These are phyloP conservation scores for Phytophthora agathidicida DNA, from an alignment of 352 stramenopile species.

Conservation along the genomic window DNA sequence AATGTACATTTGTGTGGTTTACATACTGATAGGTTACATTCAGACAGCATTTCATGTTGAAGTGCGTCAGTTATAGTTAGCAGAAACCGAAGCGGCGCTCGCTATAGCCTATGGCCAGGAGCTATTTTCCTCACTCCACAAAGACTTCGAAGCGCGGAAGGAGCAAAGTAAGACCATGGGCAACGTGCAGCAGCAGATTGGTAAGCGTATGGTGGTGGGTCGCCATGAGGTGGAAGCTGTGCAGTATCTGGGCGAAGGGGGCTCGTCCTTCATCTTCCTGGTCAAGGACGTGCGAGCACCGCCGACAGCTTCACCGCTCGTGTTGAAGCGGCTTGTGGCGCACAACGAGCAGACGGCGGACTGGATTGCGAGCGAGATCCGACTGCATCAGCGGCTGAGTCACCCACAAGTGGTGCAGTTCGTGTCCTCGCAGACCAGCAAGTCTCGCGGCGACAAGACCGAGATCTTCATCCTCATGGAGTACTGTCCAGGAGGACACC, in stretches of 20 bases:
- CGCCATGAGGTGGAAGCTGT: conserved; percentile 69
- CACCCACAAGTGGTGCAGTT: conserved; percentile 78
- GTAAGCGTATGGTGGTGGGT: conserved; percentile 65
- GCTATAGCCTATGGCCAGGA: no score
- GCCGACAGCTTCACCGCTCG: conserved; percentile 43
- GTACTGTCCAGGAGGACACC: conserved; percentile 93
- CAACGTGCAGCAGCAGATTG: conserved; percentile 84
- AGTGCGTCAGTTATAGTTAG: conserved; percentile 18
- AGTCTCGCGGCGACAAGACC: conserved; percentile 46
- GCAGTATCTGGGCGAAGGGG: conserved; percentile 81
- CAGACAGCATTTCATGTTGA: conserved; percentile 5
- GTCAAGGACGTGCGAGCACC: conserved; percentile 60
- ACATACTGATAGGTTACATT: conserved; percentile 7
- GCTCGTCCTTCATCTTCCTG: conserved; percentile 86
- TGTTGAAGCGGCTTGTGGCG: conserved; percentile 78
- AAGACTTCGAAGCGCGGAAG: background rate
- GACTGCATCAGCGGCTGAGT: conserved; percentile 73
- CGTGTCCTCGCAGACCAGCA: conserved; percentile 55
- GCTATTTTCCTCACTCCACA: conserved; percentile 3
- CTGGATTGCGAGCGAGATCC: conserved; percentile 74
- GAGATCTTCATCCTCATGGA: conserved; percentile 98
- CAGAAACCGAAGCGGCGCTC: conserved; percentile 44
- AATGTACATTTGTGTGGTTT: background rate
- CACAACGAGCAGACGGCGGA: conserved; percentile 68
- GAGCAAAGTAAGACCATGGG: conserved; percentile 55